Conservation (phyloP, 345 rosid genomes). For the Crucihimalaya himalaica region DNA sequence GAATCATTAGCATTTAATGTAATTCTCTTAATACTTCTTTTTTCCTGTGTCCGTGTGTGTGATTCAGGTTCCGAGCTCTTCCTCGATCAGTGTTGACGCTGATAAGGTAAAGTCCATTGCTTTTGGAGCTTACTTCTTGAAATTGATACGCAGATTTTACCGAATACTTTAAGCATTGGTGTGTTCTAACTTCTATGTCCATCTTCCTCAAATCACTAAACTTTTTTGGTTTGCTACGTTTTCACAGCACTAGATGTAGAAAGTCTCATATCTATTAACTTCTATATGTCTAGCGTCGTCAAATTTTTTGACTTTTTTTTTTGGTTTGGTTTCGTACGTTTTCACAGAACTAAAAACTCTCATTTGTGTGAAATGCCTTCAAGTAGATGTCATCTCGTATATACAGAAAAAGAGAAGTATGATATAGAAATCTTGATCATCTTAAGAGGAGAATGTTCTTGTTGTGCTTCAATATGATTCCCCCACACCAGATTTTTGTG, state of each 20-base stretch:
- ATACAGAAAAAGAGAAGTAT: background rate
- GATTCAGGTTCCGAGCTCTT: conserved; percentile 46
- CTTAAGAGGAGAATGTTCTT: background rate
- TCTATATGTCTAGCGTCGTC: background rate
- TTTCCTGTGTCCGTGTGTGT: background rate
- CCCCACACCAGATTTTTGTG: background rate
- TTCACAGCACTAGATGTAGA: background rate
- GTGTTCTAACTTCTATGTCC: background rate
- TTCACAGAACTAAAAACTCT: background rate
- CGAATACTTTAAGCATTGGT: background rate
- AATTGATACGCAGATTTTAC: background rate
- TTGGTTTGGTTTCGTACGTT: background rate
- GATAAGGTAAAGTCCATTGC: conserved; percentile 49
- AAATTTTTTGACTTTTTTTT: background rate
- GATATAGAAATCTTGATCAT: background rate
- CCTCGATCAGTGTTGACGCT: conserved; percentile 48
- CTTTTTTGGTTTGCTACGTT: background rate
- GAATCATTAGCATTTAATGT: background rate
- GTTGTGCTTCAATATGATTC: background rate
- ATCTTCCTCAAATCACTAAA: background rate
- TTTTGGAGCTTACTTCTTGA: background rate
- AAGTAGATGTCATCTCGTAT: conserved; percentile 2
- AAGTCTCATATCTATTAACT: background rate
- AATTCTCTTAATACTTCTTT: background rate
- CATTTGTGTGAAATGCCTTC: background rate